Base-by-base conservation (phyloP, 108 stramenopile species). In the Fistulifera pelliculosa region DNA sequence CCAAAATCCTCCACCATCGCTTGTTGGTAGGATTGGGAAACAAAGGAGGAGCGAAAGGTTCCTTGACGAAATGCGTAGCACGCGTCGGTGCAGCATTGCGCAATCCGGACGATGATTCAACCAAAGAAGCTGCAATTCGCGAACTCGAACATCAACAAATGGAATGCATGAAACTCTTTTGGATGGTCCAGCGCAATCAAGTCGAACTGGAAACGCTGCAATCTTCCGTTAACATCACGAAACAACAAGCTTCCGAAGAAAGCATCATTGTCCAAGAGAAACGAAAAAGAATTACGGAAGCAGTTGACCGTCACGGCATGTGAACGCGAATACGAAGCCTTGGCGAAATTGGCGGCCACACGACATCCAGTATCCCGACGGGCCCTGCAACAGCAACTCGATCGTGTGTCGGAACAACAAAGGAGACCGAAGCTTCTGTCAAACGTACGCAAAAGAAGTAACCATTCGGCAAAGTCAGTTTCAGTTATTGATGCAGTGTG, bases 11-110 rank as follows among this genome's bases (percentile, higher is more conserved):
- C 2, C 56, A 44, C 10, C 22, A 40, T 3, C 41, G 56, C 7
- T 22, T 57, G 25, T 19, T 27, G 26, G 26, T 41, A 2, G 56
- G 56, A 15, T 44, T 42, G 13, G 42, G 56, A 13, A 44, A 42
- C 39, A 42, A 57, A 57, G 56, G 41, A 19, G 56, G 56, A 24
- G 56, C 56, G 6, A 40, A 41, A 44, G 56, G 56, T 17, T 57
- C 56, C 7, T 43, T 57, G 41, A 57, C 56, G 24, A 15, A 22
- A 25, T 57, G 56, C 42, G 56, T 26, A 19, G 56, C 21, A 11
- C 21, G 27, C 10, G 13, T 44, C 41, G 27, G 41, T 24, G 43
- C 21, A 1, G 18, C 42, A 40, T 17, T 21, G 56, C 6, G 25
- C 2, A 11, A 40, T 13, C 21, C 24, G 42, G 56, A 44, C 2